Evolutionary conservation across 2,329 filamentous ascomycete genomes (phyloP), one percentile per base, ranked within the genome.

Genomic region (Aspergillus sp.): DNA sequence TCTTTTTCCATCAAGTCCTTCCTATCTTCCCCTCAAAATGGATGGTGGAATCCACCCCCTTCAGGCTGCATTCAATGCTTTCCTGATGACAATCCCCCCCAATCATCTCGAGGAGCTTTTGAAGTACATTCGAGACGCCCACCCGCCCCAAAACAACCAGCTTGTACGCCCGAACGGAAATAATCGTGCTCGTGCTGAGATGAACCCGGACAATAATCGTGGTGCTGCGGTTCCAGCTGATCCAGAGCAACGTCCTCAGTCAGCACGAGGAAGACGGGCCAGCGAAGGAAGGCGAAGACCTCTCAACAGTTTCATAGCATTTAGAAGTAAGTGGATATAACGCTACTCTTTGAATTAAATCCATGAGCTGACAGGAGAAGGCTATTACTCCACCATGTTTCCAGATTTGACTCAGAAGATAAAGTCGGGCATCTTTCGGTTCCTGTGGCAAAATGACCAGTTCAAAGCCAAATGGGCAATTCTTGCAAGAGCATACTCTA

Each of bases 401-500:
- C 76, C 77, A 7, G 72, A 73, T 31, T 69, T 76, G 52, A 78
- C 78, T 42, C 84, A 85, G 73, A 85, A 84, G 73, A 74, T 76
- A 46, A 81, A 82, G 56, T 86, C 83, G 46, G 78, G 77, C 14
- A 75, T 80, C 61, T 70, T 86, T 60, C 79, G 75, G 22, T 68
- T 71, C 31, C 73, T 85, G 60, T 86, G 83, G 84, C 70, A 77
- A 52, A 71, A 74, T 39, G 83, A 85, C 63, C 75, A 74, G 51
- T 80, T 79, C 73, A 78, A 82, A 65, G 75, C 77, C 60, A 79
- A 82, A 64, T 85, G 82, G 82, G 76, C 76, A 52, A 72, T 85
- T 60, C 70, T 85, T 58, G 80, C 82, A 52, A 84, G 83, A 67
- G 81, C 82, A 18, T 86, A 84, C 75, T 85, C 83, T 32, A 77